A percentile compares a stretch with the other conserved stretches of the same genome.
phyloP scores from a whole-genome alignment of 2,329 filamentous ascomycete genomes.

The Colletotrichum coccodes region DNA sequence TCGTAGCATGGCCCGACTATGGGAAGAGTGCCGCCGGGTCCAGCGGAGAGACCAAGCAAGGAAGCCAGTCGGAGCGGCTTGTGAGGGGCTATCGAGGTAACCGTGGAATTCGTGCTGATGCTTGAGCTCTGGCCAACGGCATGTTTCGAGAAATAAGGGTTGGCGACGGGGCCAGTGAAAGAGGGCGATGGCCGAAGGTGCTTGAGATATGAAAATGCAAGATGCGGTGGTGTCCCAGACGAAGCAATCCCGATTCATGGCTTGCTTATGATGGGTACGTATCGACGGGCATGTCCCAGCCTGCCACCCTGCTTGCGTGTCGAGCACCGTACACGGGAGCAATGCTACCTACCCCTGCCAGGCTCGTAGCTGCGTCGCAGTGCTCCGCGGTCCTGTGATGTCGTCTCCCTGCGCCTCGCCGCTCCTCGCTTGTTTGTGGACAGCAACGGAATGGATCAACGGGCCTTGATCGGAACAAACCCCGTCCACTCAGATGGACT shows the following conservation, averaged over 20 bases:
- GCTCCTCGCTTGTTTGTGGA: constrained; percentile 14
- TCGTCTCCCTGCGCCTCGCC: constrained; percentile 29
- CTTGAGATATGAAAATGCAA: background rate
- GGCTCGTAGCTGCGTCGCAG: constrained; percentile 23
- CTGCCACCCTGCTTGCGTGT: background rate
- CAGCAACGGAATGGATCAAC: constrained; percentile 21
- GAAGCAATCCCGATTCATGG: background rate
- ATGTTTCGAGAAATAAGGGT: too few species aligned
- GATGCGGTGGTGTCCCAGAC: background rate
- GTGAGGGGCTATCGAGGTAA: background rate
- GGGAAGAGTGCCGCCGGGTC: background rate
- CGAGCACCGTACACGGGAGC: background rate
- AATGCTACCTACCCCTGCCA: constrained; percentile 4
- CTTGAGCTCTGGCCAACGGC: background rate
- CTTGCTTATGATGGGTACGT: background rate
- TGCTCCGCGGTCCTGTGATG: constrained; percentile 31
- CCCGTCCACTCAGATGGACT: constrained; percentile 13
- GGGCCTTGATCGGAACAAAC: constrained; percentile 14
- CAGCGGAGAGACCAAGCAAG: too few species aligned
- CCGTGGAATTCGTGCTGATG: background rate
- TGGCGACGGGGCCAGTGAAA: background rate
- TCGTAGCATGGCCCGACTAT: background rate
- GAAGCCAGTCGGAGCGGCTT: background rate
- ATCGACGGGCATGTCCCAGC: background rate
- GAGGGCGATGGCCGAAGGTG: background rate